Conservation (phyloP, 1,284 basidiomycete species). For the Ceraceosorus guamensis region DNA sequence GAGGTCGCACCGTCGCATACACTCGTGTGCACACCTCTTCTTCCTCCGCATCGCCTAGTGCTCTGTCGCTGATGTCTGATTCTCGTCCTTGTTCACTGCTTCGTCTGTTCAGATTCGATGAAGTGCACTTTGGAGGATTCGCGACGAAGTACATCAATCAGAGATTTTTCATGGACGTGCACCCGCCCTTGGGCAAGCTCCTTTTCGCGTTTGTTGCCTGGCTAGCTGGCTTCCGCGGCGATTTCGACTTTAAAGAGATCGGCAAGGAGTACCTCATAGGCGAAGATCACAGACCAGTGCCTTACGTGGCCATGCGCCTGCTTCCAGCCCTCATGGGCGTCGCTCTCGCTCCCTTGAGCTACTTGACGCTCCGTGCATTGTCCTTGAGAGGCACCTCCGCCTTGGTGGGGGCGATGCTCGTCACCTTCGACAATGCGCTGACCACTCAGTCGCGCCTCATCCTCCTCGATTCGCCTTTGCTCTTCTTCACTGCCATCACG, state of each 20-base stretch:
- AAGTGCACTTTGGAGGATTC: constrained; percentile 52
- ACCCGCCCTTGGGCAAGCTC: constrained; percentile 92
- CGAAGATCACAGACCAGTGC: constrained; percentile 58
- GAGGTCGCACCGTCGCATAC: neutral
- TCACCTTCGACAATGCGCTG: constrained; percentile 94
- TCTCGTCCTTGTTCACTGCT: neutral
- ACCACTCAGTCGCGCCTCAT: constrained; percentile 93
- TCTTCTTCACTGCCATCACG: constrained; percentile 93
- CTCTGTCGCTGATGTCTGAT: neutral
- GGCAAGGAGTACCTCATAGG: constrained; percentile 52
- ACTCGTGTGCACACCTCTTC: neutral
- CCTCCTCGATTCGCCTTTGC: constrained; percentile 89
- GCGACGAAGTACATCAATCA: constrained; percentile 81
- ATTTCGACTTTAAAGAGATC: constrained; percentile 95
- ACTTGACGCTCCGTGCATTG: constrained; percentile 84
- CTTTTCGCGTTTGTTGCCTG: constrained; percentile 85
- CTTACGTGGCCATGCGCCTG: constrained; percentile 92
- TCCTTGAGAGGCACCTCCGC: constrained; percentile 77
- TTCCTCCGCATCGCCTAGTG: neutral
- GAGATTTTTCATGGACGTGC: constrained; percentile 87
- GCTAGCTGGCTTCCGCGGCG: constrained; percentile 80
- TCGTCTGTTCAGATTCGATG: constrained; percentile 29
- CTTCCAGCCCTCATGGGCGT: constrained; percentile 84
- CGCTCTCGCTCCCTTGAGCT: constrained; percentile 74
- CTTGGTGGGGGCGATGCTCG: constrained; percentile 76